phyloP scores from a whole-genome alignment of 2,329 filamentous ascomycete species.

The Fusarium protoensiforme region DNA sequence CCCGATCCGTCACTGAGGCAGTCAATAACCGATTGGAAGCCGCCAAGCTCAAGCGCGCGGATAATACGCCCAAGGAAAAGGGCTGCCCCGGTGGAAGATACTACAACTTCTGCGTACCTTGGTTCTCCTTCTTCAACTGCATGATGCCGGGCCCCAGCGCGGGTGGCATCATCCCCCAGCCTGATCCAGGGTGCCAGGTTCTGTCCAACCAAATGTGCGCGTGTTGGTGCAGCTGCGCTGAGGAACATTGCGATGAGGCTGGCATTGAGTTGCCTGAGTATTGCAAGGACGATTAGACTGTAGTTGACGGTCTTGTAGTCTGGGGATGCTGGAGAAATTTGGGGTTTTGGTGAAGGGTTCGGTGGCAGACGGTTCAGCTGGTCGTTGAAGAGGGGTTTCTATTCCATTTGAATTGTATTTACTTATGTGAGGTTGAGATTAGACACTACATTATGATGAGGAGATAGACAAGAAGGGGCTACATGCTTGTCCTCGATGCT shows the following conservation, averaged over 20 bases:
- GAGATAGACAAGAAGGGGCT: too few species aligned
- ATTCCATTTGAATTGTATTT: neutral
- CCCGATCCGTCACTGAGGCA: neutral
- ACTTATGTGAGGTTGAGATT: neutral
- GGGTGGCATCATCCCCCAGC: neutral
- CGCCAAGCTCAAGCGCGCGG: neutral
- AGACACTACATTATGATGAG: neutral
- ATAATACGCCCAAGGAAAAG: neutral
- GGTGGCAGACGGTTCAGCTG: neutral
- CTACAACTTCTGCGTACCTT: neutral
- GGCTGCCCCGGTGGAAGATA: neutral
- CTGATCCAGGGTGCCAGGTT: neutral
- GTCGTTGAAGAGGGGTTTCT: neutral
- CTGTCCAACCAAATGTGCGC: neutral
- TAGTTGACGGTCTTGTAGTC: neutral
- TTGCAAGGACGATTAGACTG: neutral
- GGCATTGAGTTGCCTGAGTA: neutral
- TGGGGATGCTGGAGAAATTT: neutral
- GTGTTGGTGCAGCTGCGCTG: neutral
- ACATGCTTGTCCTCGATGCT: neutral
- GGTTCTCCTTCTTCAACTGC: neutral
- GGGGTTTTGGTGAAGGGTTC: neutral
- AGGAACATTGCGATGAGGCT: neutral
- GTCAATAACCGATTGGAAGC: neutral
- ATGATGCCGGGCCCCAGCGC: neutral